These are phyloP conservation scores for Gremmenia infestans DNA, from an alignment of 2,329 filamentous ascomycete species.

Conservation along the genomic window DNA sequence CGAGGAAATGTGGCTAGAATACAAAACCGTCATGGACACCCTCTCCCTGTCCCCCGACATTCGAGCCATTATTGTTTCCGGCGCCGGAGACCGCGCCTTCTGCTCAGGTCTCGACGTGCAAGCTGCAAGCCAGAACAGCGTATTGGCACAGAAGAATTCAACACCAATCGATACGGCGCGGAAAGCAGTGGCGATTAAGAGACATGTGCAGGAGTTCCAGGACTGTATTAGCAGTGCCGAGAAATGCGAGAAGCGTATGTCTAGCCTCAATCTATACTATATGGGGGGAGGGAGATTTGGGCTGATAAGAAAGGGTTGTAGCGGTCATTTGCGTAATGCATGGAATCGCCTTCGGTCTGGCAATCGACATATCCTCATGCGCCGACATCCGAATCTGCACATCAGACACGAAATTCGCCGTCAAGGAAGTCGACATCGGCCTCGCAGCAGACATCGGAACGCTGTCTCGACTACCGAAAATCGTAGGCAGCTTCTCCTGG, in stretches of 20 bases:
- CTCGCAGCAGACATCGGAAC: slow-evolving; percentile 77
- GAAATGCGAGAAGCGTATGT: slow-evolving; percentile 79
- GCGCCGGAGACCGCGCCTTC: slow-evolving; percentile 78
- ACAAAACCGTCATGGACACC: slow-evolving; percentile 64
- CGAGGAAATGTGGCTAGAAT: slow-evolving; percentile 80
- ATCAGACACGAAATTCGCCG: slow-evolving; percentile 55
- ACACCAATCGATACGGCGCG: slow-evolving; percentile 54
- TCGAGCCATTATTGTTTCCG: slow-evolving; percentile 73
- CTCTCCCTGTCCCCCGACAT: slow-evolving; percentile 69
- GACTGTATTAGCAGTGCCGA: slow-evolving; percentile 70
- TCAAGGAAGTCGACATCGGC: slow-evolving; percentile 81
- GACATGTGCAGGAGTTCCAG: slow-evolving; percentile 76
- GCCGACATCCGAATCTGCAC: slow-evolving; percentile 67
- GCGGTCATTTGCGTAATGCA: slow-evolving; percentile 80
- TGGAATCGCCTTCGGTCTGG: slow-evolving; percentile 71
- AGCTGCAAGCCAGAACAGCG: slow-evolving; percentile 52
- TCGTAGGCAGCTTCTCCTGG: slow-evolving; percentile 67
- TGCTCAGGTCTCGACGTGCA: slow-evolving; percentile 81
- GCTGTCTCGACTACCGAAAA: slow-evolving; percentile 66
- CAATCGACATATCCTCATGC: slow-evolving; percentile 66
- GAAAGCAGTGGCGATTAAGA: slow-evolving; percentile 55
- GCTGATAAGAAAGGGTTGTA: slow-evolving; percentile 26
- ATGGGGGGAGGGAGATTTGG: neutral
- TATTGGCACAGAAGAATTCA: slow-evolving; percentile 33
- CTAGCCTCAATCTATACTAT: neutral